Conservation (phyloP, 2,329 filamentous ascomycete species). For the Lizonia empirigonia region DNA sequence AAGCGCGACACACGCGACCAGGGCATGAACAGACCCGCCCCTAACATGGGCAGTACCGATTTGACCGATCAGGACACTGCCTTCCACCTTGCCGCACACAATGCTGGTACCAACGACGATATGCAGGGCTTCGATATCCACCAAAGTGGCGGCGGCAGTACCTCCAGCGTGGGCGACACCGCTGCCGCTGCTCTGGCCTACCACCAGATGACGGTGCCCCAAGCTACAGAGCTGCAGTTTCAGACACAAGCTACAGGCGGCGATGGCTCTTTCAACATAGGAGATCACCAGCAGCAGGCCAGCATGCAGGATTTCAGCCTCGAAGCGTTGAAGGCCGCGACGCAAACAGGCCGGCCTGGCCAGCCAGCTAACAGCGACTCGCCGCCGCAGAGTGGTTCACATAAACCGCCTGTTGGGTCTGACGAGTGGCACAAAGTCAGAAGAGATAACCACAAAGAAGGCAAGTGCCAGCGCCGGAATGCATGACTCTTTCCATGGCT, state of each 20-base stretch:
- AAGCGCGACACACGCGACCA: constrained; percentile 55
- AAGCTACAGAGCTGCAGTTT: constrained; percentile 61
- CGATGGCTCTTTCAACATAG: constrained; percentile 53
- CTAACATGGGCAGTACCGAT: constrained; percentile 40
- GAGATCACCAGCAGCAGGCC: constrained; percentile 50
- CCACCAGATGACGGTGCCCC: constrained; percentile 62
- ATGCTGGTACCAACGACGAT: constrained; percentile 52
- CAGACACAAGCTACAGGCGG: constrained; percentile 52
- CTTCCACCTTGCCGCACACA: constrained; percentile 49
- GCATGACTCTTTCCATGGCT: constrained; percentile 3
- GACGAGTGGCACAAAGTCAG: constrained; percentile 98
- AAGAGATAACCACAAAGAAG: constrained; percentile 99
- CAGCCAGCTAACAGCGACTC: constrained; percentile 43
- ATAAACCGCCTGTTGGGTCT: constrained; percentile 88
- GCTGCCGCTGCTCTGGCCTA: constrained; percentile 63
- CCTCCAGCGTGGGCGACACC: constrained; percentile 60
- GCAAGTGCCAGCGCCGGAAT: constrained; percentile 56
- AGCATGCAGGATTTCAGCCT: constrained; percentile 51
- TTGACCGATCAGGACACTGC: constrained; percentile 46
- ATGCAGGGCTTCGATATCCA: constrained; percentile 51
- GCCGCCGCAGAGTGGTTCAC: constrained; percentile 39
- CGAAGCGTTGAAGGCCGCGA: constrained; percentile 57
- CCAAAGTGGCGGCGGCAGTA: constrained; percentile 60
- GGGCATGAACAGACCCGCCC: constrained; percentile 47
- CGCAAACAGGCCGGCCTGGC: constrained; percentile 54